phyloP scores from a whole-genome alignment of 306 rosid genomes.

The Vigna trinervia region DNA sequence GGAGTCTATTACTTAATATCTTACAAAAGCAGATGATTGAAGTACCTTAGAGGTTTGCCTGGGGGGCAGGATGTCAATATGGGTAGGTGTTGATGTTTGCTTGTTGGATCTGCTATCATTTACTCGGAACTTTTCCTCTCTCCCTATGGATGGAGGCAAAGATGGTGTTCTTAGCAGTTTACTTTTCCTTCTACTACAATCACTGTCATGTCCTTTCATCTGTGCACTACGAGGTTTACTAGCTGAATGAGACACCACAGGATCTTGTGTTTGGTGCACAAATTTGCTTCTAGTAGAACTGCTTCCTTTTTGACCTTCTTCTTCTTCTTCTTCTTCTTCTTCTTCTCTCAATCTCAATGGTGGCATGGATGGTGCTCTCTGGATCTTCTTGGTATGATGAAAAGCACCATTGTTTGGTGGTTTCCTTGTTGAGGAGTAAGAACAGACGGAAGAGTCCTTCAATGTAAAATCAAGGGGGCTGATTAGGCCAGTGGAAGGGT shows the following conservation, averaged over 20 bases:
- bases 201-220: conserved; percentile 44
- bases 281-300: conserved; percentile 26
- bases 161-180: conserved; percentile 53
- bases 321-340: neutral
- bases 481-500: conserved; percentile 50
- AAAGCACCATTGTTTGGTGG: conserved; percentile 26
- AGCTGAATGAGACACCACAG: conserved; percentile 39
- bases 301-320: conserved; percentile 17
- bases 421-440: conserved; percentile 32
- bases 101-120: conserved; percentile 51
- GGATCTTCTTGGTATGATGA: conserved; percentile 41
- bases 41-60: conserved; percentile 60
- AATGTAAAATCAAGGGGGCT: conserved; percentile 42
- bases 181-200: conserved; percentile 39
- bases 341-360: conserved; percentile 54
- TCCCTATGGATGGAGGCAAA: conserved; percentile 56
- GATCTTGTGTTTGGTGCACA: conserved; percentile 48
- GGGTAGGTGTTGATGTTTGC: conserved; percentile 48
- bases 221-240: conserved; percentile 31
- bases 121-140: conserved; percentile 53
- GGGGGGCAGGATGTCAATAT: conserved; percentile 52
- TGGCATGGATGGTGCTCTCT: conserved; percentile 65
- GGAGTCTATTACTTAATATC: conserved; percentile 8
- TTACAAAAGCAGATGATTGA: conserved; percentile 12
- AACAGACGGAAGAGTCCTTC: conserved; percentile 43